phyloP scores from a whole-genome alignment of 140 eudicot species.

The Oenanthe javanica region DNA sequence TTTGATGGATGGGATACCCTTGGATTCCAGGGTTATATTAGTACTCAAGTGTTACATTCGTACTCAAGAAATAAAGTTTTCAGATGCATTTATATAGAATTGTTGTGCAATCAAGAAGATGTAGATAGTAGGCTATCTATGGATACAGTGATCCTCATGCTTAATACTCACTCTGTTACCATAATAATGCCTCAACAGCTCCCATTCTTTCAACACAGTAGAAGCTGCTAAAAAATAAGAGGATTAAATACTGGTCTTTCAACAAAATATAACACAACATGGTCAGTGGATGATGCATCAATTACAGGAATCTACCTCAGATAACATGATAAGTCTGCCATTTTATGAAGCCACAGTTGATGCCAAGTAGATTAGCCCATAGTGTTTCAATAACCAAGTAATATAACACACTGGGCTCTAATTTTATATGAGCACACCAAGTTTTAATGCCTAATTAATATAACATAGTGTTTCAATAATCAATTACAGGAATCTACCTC shows the following conservation, averaged over 20 bases:
- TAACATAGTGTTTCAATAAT: too few species aligned
- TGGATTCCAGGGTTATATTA: conserved; percentile 17
- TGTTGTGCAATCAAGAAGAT: too few species aligned
- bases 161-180: conserved; percentile 14
- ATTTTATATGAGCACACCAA: too few species aligned
- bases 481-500: too few species aligned
- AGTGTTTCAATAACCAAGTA: neutral
- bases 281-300: conserved; percentile 22
- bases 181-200: conserved; percentile 13
- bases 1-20: conserved; percentile 22
- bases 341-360: neutral
- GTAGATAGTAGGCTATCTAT: conserved; percentile 17
- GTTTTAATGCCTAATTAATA: too few species aligned
- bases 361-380: neutral
- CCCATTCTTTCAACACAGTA: conserved; percentile 16
- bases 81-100: conserved; percentile 21
- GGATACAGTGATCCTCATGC: conserved; percentile 3
- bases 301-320: conserved; percentile 13
- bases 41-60: neutral
- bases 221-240: neutral
- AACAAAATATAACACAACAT: neutral
- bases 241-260: neutral
- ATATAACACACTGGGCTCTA: too few species aligned
- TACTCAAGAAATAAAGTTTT: conserved; percentile 14
- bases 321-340: neutral